These are phyloP conservation scores for Phytophthora hibernalis DNA, from an alignment of 352 stramenopile species.

Conservation along the genomic window DNA sequence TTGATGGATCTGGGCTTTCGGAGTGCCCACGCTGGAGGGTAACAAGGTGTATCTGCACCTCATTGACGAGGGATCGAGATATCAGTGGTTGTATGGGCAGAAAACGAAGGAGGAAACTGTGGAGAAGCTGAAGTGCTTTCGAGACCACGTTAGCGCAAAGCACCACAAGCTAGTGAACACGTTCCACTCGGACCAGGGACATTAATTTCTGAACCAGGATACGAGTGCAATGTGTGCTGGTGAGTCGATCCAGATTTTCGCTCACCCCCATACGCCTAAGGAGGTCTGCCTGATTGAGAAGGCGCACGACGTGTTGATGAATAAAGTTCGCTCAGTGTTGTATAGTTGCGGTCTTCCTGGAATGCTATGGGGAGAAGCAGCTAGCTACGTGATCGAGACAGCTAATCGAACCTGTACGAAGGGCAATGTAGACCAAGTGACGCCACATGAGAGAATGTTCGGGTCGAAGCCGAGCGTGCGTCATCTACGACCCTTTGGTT, in stretches of 20 bases:
- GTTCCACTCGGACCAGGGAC: slow-evolving; percentile 20
- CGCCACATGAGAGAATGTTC: slow-evolving; percentile 19
- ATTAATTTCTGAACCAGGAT: slow-evolving; percentile 3
- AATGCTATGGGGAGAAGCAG: slow-evolving; percentile 15
- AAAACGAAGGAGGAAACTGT: slow-evolving; percentile 21
- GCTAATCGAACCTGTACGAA: slow-evolving; percentile 10
- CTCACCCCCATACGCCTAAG: slow-evolving; percentile 11
- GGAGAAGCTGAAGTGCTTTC: background rate
- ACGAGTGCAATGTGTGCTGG: background rate
- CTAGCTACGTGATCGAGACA: slow-evolving; percentile 7
- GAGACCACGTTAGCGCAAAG: background rate
- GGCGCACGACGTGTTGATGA: background rate
- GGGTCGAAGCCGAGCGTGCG: slow-evolving; percentile 13
- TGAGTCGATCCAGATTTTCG: slow-evolving; percentile 14
- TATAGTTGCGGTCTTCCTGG: slow-evolving; percentile 9
- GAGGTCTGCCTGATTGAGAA: slow-evolving; percentile 10
- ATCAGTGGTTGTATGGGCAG: too few relatives aligned
- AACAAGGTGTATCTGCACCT: slow-evolving; percentile 15
- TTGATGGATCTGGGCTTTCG: slow-evolving; percentile 9
- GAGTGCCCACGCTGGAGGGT: background rate
- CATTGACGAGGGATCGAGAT: slow-evolving; percentile 18
- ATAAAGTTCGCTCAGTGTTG: slow-evolving; percentile 5
- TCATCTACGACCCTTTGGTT: slow-evolving; percentile 18
- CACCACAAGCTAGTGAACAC: background rate
- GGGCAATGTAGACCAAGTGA: slow-evolving; percentile 13